Conservation (phyloP, 805 yeast genomes). For the Lipomyces orientalis region DNA sequence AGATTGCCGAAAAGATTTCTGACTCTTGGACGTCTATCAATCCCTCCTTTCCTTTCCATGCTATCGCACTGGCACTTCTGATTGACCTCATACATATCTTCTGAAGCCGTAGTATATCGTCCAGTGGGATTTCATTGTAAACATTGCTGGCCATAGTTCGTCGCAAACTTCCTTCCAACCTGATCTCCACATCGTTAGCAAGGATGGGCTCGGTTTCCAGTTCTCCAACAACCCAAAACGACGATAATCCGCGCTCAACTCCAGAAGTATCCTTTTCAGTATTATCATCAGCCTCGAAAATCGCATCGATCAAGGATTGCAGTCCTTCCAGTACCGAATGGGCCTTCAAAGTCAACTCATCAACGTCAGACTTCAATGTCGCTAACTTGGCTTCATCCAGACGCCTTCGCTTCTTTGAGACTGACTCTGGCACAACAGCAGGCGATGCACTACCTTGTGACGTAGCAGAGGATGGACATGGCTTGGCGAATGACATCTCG, state of each 20-base stretch:
- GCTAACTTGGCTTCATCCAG: not conserved
- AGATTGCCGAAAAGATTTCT: conserved; percentile 2
- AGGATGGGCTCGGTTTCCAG: conserved; percentile 20
- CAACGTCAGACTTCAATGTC: not conserved
- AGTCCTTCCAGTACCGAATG: conserved; percentile 14
- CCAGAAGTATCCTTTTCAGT: conserved; percentile 31
- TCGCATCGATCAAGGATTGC: conserved; percentile 18
- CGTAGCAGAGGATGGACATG: conserved; percentile 12
- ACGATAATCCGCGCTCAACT: not conserved
- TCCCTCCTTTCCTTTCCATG: conserved; percentile 21
- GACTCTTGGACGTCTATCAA: not conserved
- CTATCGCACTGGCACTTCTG: conserved; percentile 8
- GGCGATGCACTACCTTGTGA: conserved; percentile 5
- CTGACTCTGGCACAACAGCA: conserved; percentile 1
- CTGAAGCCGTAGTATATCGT: conserved; percentile 29
- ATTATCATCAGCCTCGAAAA: conserved; percentile 35
- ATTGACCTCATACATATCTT: conserved; percentile 26
- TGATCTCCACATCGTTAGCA: conserved; percentile 23
- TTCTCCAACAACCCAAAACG: conserved; percentile 20
- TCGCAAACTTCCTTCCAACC: conserved; percentile 25
- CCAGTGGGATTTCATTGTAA: conserved; percentile 19
- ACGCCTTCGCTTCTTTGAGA: conserved; percentile 7
- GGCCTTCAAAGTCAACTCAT: conserved; percentile 8
- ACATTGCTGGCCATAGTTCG: conserved; percentile 9
- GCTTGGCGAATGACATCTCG: conserved; percentile 9